phyloP scores from a whole-genome alignment of 2,329 filamentous ascomycete genomes.

The Trichoderma sp. region DNA sequence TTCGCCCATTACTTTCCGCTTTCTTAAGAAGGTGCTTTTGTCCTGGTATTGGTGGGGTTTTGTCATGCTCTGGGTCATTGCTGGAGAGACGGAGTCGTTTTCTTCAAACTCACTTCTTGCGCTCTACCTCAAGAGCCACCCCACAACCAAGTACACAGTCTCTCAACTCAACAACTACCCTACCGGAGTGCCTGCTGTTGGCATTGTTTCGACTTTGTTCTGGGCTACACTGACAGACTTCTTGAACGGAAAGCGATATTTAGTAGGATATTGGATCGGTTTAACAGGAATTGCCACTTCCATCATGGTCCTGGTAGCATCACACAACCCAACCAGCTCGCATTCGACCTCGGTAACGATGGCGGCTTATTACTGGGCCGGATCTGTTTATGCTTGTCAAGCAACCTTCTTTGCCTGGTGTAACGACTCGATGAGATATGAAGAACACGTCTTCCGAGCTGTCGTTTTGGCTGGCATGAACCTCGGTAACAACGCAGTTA shows the following conservation, averaged over 20 bases:
- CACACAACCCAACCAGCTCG: slow-evolving; percentile 38
- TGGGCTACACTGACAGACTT: slow-evolving; percentile 69
- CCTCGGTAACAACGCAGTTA: slow-evolving; percentile 63
- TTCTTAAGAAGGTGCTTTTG: slow-evolving; percentile 54
- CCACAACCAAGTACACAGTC: slow-evolving; percentile 43
- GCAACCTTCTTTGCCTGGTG: slow-evolving; percentile 75
- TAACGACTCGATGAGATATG: slow-evolving; percentile 65
- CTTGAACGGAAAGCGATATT: slow-evolving; percentile 59
- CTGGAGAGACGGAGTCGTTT: slow-evolving; percentile 70
- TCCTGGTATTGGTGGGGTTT: slow-evolving; percentile 68
- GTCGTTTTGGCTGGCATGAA: slow-evolving; percentile 74
- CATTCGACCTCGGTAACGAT: slow-evolving; percentile 55
- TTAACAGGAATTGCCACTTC: slow-evolving; percentile 62
- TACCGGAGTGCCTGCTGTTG: slow-evolving; percentile 54
- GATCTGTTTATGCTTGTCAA: slow-evolving; percentile 68
- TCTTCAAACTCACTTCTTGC: slow-evolving; percentile 59
- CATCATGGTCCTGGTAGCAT: slow-evolving; percentile 58
- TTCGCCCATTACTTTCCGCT: slow-evolving; percentile 47
- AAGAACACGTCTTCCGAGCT: slow-evolving; percentile 61
- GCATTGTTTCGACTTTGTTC: slow-evolving; percentile 62
- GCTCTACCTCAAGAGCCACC: slow-evolving; percentile 51
- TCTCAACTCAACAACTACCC: slow-evolving; percentile 57
- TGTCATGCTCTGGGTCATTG: slow-evolving; percentile 65
- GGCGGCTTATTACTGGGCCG: slow-evolving; percentile 68
- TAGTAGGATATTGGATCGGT: slow-evolving; percentile 66